These are phyloP conservation scores for Apiotrichum mycotoxinovorans DNA, from an alignment of 1,284 basidiomycete genomes.

Conservation along the genomic window DNA sequence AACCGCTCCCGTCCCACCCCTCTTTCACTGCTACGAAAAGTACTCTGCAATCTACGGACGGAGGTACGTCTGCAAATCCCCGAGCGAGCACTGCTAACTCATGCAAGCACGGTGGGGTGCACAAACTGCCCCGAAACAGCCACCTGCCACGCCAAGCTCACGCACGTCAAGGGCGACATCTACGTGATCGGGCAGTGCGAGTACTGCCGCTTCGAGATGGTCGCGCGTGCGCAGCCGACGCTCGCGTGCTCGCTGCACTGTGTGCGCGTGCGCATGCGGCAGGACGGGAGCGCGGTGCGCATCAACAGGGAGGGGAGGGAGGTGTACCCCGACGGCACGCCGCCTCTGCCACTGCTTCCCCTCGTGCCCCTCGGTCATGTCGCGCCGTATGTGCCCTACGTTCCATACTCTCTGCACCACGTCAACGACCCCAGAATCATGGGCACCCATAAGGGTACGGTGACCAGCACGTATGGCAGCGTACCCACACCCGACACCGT, in stretches of 20 bases:
- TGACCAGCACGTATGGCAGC: too few species aligned
- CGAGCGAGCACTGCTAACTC: too few species aligned
- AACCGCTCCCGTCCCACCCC: too few species aligned
- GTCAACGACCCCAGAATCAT: background rate
- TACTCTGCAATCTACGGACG: background rate
- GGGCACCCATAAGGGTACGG: too few species aligned
- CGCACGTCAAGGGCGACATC: background rate
- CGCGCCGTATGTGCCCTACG: background rate
- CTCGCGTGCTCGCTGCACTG: background rate
- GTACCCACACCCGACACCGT: too few species aligned
- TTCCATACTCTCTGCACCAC: background rate
- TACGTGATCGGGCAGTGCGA: slow-evolving; percentile 1
- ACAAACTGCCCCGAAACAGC: background rate
- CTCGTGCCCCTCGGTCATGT: background rate
- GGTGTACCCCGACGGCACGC: background rate
- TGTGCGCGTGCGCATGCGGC: background rate
- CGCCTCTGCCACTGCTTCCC: background rate
- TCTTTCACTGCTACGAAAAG: slow-evolving; percentile 3
- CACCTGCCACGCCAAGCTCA: slow-evolving; percentile 1
- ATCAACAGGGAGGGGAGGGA: background rate
- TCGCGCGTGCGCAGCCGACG: background rate
- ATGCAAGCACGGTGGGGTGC: background rate
- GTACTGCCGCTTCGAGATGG: background rate
- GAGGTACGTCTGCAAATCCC: background rate
- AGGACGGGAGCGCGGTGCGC: background rate